These are phyloP conservation scores for Glycine tomentella DNA, from an alignment of 306 rosid genomes.

Conservation along the genomic window DNA sequence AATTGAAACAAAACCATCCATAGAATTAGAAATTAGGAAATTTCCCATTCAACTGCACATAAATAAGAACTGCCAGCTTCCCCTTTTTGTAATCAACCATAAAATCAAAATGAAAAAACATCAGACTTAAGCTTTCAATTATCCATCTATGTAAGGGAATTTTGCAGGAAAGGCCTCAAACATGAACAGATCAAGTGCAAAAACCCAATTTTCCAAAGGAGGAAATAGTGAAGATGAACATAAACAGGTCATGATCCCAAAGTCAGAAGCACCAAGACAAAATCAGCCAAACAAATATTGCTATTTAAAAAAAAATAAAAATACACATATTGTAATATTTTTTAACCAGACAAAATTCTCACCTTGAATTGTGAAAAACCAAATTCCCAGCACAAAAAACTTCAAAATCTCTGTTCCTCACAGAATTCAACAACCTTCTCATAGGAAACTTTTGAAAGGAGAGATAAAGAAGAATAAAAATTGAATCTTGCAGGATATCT, in stretches of 20 bases:
- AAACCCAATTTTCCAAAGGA: too few relatives aligned
- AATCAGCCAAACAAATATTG: neutral
- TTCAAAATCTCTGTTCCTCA: conserved; percentile 35
- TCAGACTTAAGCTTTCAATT: conserved; percentile 12
- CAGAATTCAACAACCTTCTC: conserved; percentile 33
- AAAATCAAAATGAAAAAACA: neutral
- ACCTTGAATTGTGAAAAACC: conserved; percentile 46
- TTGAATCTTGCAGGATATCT: conserved; percentile 8
- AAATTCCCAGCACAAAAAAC: neutral
- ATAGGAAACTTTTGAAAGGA: neutral
- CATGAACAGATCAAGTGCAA: conserved; percentile 50
- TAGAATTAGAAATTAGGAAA: conserved; percentile 13
- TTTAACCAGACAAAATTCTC: conserved; percentile 26
- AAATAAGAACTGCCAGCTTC: neutral
- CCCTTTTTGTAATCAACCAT: conserved; percentile 7
- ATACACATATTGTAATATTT: neutral
- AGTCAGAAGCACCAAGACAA: neutral
- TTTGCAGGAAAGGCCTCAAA: conserved; percentile 23
- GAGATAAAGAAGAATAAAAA: neutral
- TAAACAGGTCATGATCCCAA: neutral
- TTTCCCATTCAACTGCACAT: conserved; percentile 18
- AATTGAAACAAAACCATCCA: conserved; percentile 38
- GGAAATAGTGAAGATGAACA: neutral
- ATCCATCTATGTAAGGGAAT: conserved; percentile 10
- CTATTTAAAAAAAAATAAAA: neutral